Percentiles rank a stretch among this genome's conserved stretches.
Evolutionary conservation across 1,139 yeast genomes (phyloP).

Genomic region (Candida sp.): DNA sequence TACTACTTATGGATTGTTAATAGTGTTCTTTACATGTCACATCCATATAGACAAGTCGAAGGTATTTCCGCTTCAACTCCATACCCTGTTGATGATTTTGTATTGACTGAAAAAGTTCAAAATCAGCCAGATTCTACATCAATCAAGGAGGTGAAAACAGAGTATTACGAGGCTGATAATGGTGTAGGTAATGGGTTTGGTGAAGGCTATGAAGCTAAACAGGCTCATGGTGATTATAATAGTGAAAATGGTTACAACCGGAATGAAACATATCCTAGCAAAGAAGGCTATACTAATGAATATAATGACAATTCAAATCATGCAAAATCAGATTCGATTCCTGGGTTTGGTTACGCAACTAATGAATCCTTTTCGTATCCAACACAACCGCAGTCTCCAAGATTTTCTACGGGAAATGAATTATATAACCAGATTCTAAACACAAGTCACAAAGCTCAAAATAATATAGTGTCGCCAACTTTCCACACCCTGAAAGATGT

Average conservation of each 20-base stretch:
- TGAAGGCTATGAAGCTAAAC: not conserved
- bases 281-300: not conserved
- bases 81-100: not conserved
- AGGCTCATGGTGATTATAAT: not conserved
- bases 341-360: not conserved
- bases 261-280: not conserved
- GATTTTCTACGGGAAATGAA: not conserved
- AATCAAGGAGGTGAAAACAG: not conserved
- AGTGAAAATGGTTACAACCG: not conserved
- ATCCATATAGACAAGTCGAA: slow-evolving; percentile 1
- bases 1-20: not conserved
- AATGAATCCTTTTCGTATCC: not conserved
- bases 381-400: not conserved
- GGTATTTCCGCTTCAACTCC: not conserved
- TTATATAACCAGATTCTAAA: not conserved
- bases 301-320: not conserved
- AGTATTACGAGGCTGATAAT: not conserved
- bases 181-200: not conserved
- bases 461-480: slow-evolving; percentile 2
- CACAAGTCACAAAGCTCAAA: not conserved
- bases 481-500: slow-evolving; percentile 2
- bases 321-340: not conserved
- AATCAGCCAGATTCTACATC: not conserved
- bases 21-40: not conserved
- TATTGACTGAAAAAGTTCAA: not conserved